These are phyloP conservation scores for Taiwanofungus camphoratus DNA, from an alignment of 1,284 basidiomycete species.

Conservation along the genomic window DNA sequence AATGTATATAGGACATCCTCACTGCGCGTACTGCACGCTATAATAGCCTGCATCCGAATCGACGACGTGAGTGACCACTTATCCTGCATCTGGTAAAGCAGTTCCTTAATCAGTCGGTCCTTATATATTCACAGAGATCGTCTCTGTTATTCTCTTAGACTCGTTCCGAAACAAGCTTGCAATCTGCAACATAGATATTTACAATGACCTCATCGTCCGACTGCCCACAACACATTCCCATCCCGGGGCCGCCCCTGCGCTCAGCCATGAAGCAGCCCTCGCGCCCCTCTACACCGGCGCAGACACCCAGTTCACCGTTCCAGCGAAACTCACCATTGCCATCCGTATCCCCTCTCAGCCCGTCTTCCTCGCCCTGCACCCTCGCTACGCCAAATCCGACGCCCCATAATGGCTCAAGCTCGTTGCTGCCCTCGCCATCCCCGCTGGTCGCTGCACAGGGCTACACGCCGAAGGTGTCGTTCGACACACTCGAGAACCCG, in stretches of 20 bases:
- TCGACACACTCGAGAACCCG: slow-evolving; percentile 47
- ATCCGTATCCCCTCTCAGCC: slow-evolving; percentile 6
- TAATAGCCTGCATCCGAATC: too few species aligned
- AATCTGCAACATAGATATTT: too few species aligned
- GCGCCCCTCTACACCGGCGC: slow-evolving; percentile 24
- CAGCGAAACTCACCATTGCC: slow-evolving; percentile 12
- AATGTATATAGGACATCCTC: too few species aligned
- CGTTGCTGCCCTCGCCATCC: slow-evolving; percentile 10
- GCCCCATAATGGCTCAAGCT: slow-evolving; percentile 5
- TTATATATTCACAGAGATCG: too few species aligned
- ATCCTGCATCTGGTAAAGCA: too few species aligned
- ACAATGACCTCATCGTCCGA: slow-evolving; percentile 22
- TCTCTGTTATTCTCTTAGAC: too few species aligned
- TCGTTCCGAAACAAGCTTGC: too few species aligned
- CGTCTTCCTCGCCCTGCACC: slow-evolving; percentile 4
- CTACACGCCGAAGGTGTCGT: slow-evolving; percentile 79
- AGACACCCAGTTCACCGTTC: slow-evolving; percentile 17
- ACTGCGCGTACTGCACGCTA: too few species aligned
- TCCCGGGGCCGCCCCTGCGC: slow-evolving; percentile 32
- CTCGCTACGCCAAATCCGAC: slow-evolving; percentile 4
- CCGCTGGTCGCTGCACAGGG: slow-evolving; percentile 36
- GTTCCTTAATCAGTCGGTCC: too few species aligned
- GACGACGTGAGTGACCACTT: too few species aligned
- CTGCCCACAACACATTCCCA: slow-evolving; percentile 21
- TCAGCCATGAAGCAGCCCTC: slow-evolving; percentile 46